Evolutionary conservation across 768 basidiomycete genomes (phyloP).

Genomic region (Mycena venus): DNA sequence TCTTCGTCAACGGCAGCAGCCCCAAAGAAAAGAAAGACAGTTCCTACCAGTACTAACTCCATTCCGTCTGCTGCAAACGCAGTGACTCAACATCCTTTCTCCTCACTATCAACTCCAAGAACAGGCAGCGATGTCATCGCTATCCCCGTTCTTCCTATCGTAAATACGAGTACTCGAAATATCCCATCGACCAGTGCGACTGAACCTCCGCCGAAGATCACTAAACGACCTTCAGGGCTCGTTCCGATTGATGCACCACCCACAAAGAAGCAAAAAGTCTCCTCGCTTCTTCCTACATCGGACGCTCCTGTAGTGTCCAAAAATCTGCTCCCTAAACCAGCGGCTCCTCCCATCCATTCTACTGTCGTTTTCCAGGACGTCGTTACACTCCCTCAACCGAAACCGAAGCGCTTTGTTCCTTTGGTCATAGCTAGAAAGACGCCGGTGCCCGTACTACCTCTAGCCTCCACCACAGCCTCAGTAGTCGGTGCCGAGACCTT

Average conservation of each 20-base stretch:
- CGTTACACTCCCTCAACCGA: background rate
- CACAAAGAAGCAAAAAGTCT: conserved; percentile 24
- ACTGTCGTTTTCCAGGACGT: background rate
- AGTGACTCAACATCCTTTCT: background rate
- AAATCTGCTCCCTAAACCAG: background rate
- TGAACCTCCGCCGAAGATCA: conserved; percentile 50
- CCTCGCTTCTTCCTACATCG: background rate
- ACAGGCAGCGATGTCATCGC: background rate
- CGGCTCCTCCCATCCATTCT: background rate
- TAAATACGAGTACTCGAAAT: background rate
- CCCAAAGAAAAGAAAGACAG: conserved; percentile 2
- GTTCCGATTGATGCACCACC: conserved; percentile 45
- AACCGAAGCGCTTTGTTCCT: conserved; percentile 48
- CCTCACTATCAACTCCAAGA: background rate
- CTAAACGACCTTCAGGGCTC: conserved; percentile 77
- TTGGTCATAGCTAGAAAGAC: conserved; percentile 39
- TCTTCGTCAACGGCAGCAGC: background rate
- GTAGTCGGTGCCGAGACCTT: background rate
- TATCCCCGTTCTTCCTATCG: background rate
- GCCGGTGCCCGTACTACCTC: background rate
- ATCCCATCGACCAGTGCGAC: background rate
- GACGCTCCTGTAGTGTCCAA: background rate
- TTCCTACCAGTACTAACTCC: background rate
- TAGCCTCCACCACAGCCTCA: background rate
- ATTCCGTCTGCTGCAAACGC: background rate